These are phyloP conservation scores for Neodidymelliopsis sp. DNA, from an alignment of 2,329 filamentous ascomycete species.

Conservation along the genomic window DNA sequence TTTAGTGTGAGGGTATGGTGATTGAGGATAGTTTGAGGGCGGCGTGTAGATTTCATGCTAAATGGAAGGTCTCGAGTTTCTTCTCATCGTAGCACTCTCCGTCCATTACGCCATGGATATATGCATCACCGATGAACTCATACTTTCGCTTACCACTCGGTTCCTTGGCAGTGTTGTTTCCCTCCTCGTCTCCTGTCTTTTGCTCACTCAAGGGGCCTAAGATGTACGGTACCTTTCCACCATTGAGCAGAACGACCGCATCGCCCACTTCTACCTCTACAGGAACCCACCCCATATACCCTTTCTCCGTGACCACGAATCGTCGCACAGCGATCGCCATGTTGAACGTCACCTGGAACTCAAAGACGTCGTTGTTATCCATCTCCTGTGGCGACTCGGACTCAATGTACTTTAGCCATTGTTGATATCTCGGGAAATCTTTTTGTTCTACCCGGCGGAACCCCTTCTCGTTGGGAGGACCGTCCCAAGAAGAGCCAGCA, in stretches of 20 bases:
- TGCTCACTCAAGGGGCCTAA: neutral
- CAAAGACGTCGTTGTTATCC: neutral
- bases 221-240: neutral
- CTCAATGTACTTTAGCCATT: no score
- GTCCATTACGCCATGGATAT: neutral
- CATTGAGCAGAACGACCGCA: neutral
- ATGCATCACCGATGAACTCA: neutral
- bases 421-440: no score
- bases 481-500: no score
- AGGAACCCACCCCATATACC: neutral
- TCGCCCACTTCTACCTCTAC: neutral
- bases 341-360: neutral
- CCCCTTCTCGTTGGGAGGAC: no score
- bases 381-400: no score
- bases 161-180: neutral
- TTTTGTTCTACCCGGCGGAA: no score
- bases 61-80: neutral
- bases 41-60: neutral
- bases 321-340: neutral
- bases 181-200: neutral
- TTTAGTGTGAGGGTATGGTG: no score
- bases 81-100: neutral
- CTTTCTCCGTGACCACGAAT: neutral
- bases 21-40: no score
- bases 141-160: no score